These are phyloP conservation scores for Phytophthora pisi DNA, from an alignment of 352 stramenopile species.

Conservation along the genomic window DNA sequence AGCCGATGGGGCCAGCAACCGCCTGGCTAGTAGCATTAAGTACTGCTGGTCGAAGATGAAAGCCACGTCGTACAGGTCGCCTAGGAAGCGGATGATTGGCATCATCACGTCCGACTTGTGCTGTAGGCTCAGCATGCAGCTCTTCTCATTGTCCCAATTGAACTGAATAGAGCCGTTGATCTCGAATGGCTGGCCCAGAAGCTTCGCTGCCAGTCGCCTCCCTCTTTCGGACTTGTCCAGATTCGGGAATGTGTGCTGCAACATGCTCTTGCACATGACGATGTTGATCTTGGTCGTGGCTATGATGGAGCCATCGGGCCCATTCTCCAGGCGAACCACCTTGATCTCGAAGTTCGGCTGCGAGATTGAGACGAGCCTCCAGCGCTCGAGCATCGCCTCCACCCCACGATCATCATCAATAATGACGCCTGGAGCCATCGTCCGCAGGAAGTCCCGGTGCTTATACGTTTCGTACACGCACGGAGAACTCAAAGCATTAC, in stretches of 20 bases:
- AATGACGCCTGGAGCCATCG: not conserved
- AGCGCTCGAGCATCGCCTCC: not conserved
- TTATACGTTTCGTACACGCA: not conserved
- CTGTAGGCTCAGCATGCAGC: not conserved
- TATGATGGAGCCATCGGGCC: not conserved
- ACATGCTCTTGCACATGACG: not conserved
- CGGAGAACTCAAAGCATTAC: not conserved
- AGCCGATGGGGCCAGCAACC: no score
- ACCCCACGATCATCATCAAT: not conserved
- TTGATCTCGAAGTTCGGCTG: not conserved
- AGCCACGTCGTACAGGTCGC: no score
- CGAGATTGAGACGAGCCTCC: not conserved
- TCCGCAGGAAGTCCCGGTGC: not conserved
- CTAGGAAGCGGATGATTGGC: not conserved
- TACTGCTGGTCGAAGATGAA: no score
- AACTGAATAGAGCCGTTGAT: not conserved
- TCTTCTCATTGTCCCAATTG: not conserved
- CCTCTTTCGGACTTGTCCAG: not conserved
- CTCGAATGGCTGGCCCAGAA: not conserved
- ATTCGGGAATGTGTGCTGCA: not conserved
- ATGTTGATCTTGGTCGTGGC: not conserved
- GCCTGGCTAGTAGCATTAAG: no score
- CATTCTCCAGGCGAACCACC: not conserved
- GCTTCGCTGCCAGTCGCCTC: not conserved
- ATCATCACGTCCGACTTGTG: not conserved